Evolutionary conservation across 192 early-diverging fungal genomes (phyloP), one percentile per base, ranked within the genome.

Genomic region (Phycomyces nitens): DNA sequence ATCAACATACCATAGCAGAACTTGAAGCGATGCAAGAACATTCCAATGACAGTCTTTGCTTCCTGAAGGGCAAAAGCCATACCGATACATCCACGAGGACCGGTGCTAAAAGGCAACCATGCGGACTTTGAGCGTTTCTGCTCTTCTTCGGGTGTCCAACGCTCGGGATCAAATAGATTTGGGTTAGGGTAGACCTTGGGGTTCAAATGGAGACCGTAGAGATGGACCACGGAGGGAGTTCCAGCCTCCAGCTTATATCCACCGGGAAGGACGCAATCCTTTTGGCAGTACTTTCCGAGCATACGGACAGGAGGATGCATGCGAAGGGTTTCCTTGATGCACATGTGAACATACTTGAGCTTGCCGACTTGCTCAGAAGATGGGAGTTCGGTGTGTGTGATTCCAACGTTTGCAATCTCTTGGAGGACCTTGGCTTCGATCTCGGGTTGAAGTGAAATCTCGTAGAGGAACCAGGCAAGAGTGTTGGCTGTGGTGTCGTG

Each of bases 51-150:
- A 12, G 83, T 81, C 49, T 79, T 82, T 9, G 79, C 77, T 65
- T 87, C 85, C 68, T 79, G 70, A 39, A 86, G 44, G 41, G 81
- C 81, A 75, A 83, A 79, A 49, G 75, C 70, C 34, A 72, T 64
- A 24, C 73, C 73, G 40, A 75, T 75, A 58, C 73, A 75, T n/a
- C 50, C 64, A 16, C 73, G 53, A 34, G 64, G 58, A 15, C 73
- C 73, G 20, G 63, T 59, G 40, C 64, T 69, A 34, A 75, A 75
- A n/a, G 68, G 73, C 14, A 75, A 39, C 67, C 67, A 75, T 22
- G 73, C 49, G 49, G 55, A 62, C 6, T 52, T 53, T 21, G 57
- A 60, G 16, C 65, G 64, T 5, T 65, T 65, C 16, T 64, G 62
- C 51, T 69, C 44, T 16, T 65, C 73, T 42, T 58, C 71, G 21